Base-by-base conservation (phyloP, 2,329 filamentous ascomycete genomes). In the Teratosphaeria destructans region DNA sequence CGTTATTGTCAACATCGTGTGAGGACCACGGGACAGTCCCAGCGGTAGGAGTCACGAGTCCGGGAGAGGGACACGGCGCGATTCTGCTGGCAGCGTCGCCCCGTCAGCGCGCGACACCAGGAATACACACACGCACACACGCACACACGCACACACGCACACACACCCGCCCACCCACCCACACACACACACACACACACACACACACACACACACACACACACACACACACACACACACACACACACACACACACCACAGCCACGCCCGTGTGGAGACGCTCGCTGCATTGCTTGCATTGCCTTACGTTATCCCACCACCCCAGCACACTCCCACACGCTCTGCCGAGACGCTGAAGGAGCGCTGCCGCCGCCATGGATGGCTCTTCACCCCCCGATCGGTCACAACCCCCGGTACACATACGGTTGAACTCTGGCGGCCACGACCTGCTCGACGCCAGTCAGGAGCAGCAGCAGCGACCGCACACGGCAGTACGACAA, bases 371-470 rank as follows among this genome's bases (percentile, higher is more conserved):
- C 37, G 11, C 57, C 23, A 60, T 62, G 60, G 58, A 58, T 52
- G 39, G n/a, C 49, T 56, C 47, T 26, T 64, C 67, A 16, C 67
- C 64, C 54, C 67, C 68, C 27, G 64, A 62, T 26, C 63, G 69
- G 60, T 66, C 68, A 60, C 65, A 63, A 47, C 67, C 80, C 62
- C 83, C 84, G 64, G 43, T 49, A 19, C 84, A 86, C 64, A 82
- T 87, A 61, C 82, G 83, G 60, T 78, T 87, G 63, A 86, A 87
- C 68, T 85, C 83, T 29, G 83, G 80, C 54, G 78, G 76, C 64
- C 78, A 82, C 64, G 79, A 86, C 67, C 73, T 79, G 35, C 74
- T 78, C 62, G 74, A 71, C 60, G 72, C 74, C 63, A 66, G 73
- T 49, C 60, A 65, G 7, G 54, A 63, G 63, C 57, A 56, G 52